These are phyloP conservation scores for Parsonsia alboflavescens DNA, from an alignment of 257 asterid species.

Conservation along the genomic window DNA sequence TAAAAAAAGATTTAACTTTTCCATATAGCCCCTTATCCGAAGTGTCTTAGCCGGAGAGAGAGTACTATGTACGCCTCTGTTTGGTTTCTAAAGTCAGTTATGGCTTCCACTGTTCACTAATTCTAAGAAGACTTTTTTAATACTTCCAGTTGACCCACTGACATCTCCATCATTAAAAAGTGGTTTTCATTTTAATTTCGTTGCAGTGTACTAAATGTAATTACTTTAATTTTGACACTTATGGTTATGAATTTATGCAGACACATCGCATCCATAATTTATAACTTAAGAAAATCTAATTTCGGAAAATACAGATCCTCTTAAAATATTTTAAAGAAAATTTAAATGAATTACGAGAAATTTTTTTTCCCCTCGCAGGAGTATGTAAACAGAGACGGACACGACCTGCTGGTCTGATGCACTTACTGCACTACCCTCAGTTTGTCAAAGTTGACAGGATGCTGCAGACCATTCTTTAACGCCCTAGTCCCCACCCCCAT, in stretches of 20 bases:
- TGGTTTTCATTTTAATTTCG: background rate
- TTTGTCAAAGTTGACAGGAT: constrained; percentile 49
- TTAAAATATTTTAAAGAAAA: too few relatives aligned
- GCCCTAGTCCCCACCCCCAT: constrained; percentile 9
- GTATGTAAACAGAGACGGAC: constrained; percentile 16
- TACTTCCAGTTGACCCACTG: background rate
- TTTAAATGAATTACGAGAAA: too few relatives aligned
- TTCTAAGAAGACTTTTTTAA: background rate
- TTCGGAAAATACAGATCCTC: too few relatives aligned
- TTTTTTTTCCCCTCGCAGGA: background rate
- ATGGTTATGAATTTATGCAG: too few relatives aligned
- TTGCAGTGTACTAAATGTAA: background rate
- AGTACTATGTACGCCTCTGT: too few relatives aligned
- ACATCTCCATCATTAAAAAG: background rate
- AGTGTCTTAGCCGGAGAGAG: too few relatives aligned
- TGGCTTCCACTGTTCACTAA: background rate
- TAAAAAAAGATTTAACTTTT: too few relatives aligned
- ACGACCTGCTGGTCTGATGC: constrained; percentile 35
- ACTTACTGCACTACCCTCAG: constrained; percentile 50
- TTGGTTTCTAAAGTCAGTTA: background rate
- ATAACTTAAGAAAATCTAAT: too few relatives aligned
- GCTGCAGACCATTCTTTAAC: constrained; percentile 10
- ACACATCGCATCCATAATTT: too few relatives aligned
- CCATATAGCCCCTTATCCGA: too few relatives aligned
- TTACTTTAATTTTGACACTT: too few relatives aligned